Base-by-base conservation (phyloP, 2,329 filamentous ascomycete genomes). In the Colletotrichum falcatum region DNA sequence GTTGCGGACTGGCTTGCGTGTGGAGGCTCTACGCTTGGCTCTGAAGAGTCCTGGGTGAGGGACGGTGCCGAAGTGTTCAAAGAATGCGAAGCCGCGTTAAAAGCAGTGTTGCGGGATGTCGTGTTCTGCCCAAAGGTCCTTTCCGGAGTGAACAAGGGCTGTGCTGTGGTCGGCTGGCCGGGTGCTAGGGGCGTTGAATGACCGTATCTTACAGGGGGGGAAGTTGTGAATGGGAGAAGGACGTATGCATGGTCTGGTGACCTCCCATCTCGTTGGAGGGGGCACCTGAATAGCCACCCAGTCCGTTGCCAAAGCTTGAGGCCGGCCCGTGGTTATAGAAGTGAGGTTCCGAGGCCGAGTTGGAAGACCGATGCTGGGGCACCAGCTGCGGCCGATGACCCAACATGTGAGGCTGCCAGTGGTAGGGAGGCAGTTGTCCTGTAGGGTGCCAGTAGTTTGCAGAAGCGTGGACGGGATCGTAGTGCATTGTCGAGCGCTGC, bases 381-480 rank as follows among this genome's bases (percentile, higher is more conserved):
- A 42, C 30, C 23, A 58, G 56, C 18, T 39, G 65, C 39, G 39
- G 51, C 35, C 35, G 65, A 49, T 59, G 61, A n/a, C 49, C 49
- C 53, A 56, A 16, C 49, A 66, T 44, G 8, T 20, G 55, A 23
- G 30, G 46, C 23, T 66, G 58, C 69, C 69, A 71, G 51, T 71
- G 68, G 46, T 63, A 54, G 4, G 46, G 58, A 28, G 39, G 59
- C n/a, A 42, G 42, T 28, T 54, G 63, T 16, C 56, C 42, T 48
- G 61, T 56, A 16, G 67, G 39, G 14, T 67, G 58, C 78, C 78
- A 80, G 46, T 73, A 65, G 55, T 64, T 73, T 26, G 76, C 72
- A 42, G 75, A 72, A 37, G 74, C 71, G 62, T 78, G 77, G 46
- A 78, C 74, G 23, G 77, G 74, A 49, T 77, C 77, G 60, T 76